Percentiles rank a stretch among this genome's conserved stretches.
These are phyloP conservation scores for Boehmeria nivea DNA, from an alignment of 306 rosid genomes.

Conservation along the genomic window DNA sequence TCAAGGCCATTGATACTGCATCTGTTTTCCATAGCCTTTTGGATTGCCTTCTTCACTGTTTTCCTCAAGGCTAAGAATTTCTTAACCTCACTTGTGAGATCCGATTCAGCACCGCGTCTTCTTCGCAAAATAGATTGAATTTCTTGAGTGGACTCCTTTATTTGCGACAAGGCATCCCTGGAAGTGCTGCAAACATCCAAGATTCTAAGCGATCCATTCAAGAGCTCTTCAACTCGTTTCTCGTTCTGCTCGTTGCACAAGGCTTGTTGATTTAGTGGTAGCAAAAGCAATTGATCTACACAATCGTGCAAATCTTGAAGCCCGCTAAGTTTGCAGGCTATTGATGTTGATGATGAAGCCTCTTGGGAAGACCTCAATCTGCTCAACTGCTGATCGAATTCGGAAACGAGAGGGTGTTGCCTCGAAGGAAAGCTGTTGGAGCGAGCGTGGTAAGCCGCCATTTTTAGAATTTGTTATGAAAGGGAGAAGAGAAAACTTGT, in stretches of 20 bases:
- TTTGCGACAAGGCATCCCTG: slow-evolving; percentile 22
- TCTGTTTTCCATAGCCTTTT: background rate
- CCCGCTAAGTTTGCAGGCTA: slow-evolving; percentile 23
- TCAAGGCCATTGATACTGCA: background rate
- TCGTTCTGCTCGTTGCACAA: slow-evolving; percentile 19
- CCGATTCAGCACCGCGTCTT: background rate
- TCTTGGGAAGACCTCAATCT: slow-evolving; percentile 18
- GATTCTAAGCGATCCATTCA: slow-evolving; percentile 34
- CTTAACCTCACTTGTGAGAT: slow-evolving; percentile 16
- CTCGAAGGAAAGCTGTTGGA: slow-evolving; percentile 42
- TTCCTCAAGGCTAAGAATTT: slow-evolving; percentile 25
- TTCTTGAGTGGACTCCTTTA: slow-evolving; percentile 14
- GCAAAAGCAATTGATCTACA: slow-evolving; percentile 27
- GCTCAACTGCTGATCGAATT: slow-evolving; percentile 33
- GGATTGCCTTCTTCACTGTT: slow-evolving; percentile 20
- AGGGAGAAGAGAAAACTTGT: background rate
- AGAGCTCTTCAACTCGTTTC: slow-evolving; percentile 24
- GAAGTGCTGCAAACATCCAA: slow-evolving; percentile 23
- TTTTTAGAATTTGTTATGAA: background rate
- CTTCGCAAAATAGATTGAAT: slow-evolving; percentile 27
- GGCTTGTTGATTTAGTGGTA: slow-evolving; percentile 34
- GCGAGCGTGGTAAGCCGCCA: slow-evolving; percentile 30
- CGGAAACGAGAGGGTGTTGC: slow-evolving; percentile 32
- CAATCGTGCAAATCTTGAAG: slow-evolving; percentile 37
- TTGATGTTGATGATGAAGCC: slow-evolving; percentile 15